Base-by-base conservation (phyloP, 768 basidiomycete genomes). In the Serendipita sp. region DNA sequence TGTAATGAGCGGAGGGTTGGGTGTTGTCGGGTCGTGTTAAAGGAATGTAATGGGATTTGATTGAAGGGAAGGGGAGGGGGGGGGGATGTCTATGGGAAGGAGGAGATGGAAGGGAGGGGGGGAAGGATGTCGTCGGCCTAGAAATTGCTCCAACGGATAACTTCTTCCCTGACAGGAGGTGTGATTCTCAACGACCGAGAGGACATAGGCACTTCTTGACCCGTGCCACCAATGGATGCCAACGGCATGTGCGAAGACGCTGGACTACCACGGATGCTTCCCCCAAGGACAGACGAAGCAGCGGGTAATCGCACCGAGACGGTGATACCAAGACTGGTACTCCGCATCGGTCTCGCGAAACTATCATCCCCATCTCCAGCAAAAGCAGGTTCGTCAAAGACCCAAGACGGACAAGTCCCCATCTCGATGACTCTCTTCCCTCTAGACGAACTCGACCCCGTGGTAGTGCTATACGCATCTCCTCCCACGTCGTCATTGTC, bases 361-460 rank as follows among this genome's bases (percentile, higher is more conserved):
- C 11, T 28, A 36, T n/a, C 56, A n/a, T 54, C 28, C 18, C 44
- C 13, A 13, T 18, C n/a, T 18, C 48, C 30, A 18, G 48, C 30
- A 32, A 52, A 52, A 7, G 48, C 10, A 7, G 48, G 18, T 36
- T 60, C 56, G 10, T 60, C 56, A 60, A 91, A 89, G 70, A 81
- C 84, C 86, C 88, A 90, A 3, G 85, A 82, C 10, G 88, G 88
- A 2, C 88, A 81, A 36, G 85, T 79, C 44, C 88, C 88, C 16
- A 88, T 72, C 70, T 89, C 86, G 16, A 60, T 28, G 5, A 60
- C 56, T 8, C 56, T 23, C 35, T 38, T 30, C 23, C 56, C 28
- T 8, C 56, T 23, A 60, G 56, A 60, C 10, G 56, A 30, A 60
- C 56, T 60, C 10, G 56, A 60, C 8, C 56, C 56, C 13, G 52